phyloP scores from a whole-genome alignment of 1,139 yeast genomes.

The Kurtzmaniella natalensis region DNA sequence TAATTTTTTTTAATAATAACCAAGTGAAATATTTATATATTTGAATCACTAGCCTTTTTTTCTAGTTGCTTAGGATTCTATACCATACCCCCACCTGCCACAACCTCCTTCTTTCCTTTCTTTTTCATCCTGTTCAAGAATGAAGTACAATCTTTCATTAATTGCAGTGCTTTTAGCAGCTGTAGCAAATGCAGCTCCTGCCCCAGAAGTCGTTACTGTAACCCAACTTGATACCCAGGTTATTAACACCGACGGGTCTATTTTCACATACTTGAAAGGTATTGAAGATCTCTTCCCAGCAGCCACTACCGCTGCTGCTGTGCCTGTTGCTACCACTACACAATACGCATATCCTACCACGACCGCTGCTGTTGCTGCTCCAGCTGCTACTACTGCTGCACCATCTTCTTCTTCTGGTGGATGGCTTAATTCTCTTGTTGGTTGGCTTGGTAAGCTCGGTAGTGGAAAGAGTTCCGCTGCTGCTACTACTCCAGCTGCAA shows the following conservation, averaged over 20 bases:
- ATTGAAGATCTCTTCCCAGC: constrained; percentile 10
- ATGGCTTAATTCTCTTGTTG: constrained; percentile 1
- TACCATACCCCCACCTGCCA: too few species aligned
- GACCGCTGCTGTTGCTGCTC: constrained; percentile 4
- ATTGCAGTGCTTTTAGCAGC: constrained; percentile 5
- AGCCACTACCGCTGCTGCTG: constrained; percentile 7
- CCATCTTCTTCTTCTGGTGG: constrained; percentile 2
- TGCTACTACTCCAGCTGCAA: constrained; percentile 8
- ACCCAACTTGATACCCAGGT: constrained; percentile 22
- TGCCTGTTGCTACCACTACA: constrained; percentile 4
- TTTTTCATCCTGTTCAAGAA: constrained; percentile 3
- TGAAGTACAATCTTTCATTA: constrained; percentile 7
- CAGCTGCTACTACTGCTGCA: constrained; percentile 4
- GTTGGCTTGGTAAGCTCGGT: neutral
- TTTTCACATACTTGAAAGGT: constrained; percentile 11
- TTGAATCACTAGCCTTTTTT: too few species aligned
- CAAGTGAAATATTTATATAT: too few species aligned
- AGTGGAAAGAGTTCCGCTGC: constrained; percentile 8
- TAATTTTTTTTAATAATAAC: too few species aligned
- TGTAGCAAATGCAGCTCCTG: constrained; percentile 19
- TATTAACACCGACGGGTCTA: constrained; percentile 12
- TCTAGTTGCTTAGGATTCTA: too few species aligned
- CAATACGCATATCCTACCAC: constrained; percentile 4
- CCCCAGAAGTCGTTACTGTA: constrained; percentile 25
- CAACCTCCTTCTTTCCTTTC: neutral